These are phyloP conservation scores for Cryptococcus floricola DNA, from an alignment of 1,284 basidiomycete genomes.

Conservation along the genomic window DNA sequence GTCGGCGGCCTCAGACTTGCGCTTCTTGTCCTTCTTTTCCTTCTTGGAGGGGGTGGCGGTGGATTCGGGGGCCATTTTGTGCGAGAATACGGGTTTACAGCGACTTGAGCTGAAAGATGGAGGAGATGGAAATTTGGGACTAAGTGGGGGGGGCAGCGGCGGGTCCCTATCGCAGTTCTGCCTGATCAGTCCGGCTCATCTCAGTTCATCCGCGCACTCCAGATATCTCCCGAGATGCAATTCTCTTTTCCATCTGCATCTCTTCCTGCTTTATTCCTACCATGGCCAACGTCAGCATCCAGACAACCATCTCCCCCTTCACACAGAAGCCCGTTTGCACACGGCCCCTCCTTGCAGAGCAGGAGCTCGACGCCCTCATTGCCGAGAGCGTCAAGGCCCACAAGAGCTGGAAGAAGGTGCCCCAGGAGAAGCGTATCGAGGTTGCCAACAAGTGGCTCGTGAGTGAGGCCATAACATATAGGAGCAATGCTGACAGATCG, in stretches of 20 bases:
- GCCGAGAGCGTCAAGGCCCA: conserved; percentile 62
- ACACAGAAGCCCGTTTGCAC: conserved; percentile 50
- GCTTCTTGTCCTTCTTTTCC: conserved; percentile 51
- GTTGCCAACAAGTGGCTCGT: conserved; percentile 76
- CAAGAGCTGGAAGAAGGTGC: conserved; percentile 65
- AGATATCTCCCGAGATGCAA: neutral
- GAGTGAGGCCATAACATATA: conserved; percentile 16
- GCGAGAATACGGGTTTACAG: neutral
- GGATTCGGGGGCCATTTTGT: conserved; percentile 46
- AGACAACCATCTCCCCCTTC: conserved; percentile 54
- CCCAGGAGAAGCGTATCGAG: conserved; percentile 66
- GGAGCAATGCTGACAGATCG: neutral
- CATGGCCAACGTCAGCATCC: conserved; percentile 42
- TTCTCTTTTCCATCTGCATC: neutral
- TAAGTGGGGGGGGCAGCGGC: neutral
- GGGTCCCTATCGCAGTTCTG: neutral
- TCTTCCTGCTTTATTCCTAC: neutral
- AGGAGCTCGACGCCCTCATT: conserved; percentile 61
- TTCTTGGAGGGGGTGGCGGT: conserved; percentile 40
- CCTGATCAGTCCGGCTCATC: neutral
- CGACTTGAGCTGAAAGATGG: neutral
- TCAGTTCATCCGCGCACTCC: neutral
- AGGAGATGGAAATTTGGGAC: neutral
- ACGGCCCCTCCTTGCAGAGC: conserved; percentile 44
- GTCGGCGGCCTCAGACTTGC: conserved; percentile 48